phyloP scores from a whole-genome alignment of 768 basidiomycete species.

The Rhodotorula diobovata region DNA sequence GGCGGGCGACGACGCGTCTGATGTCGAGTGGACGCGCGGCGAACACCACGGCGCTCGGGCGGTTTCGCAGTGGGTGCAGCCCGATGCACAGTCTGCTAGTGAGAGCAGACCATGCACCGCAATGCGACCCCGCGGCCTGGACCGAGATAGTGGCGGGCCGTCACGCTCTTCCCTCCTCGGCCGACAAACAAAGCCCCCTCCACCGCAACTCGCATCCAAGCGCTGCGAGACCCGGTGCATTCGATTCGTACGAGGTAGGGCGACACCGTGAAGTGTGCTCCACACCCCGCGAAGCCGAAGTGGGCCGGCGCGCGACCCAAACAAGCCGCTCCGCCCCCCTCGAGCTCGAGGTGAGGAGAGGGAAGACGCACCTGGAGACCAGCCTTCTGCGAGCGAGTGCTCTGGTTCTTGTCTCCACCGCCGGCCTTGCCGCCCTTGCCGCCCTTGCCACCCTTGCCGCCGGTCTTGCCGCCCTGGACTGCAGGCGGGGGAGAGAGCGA shows the following conservation, averaged over 20 bases:
- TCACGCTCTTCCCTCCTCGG: neutral
- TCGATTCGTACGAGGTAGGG: too few relatives aligned
- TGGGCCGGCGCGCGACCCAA: neutral
- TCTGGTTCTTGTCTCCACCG: slow-evolving; percentile 47
- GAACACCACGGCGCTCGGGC: neutral
- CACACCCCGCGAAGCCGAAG: neutral
- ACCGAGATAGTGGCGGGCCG: neutral
- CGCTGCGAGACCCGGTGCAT: neutral
- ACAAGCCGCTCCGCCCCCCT: neutral
- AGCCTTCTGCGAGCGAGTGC: slow-evolving; percentile 67
- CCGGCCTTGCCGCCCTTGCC: slow-evolving; percentile 48
- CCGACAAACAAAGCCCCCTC: slow-evolving; percentile 13
- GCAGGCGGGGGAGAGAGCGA: neutral
- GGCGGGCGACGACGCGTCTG: too few relatives aligned
- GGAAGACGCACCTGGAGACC: slow-evolving; percentile 68
- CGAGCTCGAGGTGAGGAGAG: neutral
- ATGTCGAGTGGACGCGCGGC: too few relatives aligned
- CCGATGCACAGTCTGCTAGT: too few relatives aligned
- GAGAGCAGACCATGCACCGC: too few relatives aligned
- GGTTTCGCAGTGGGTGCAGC: too few relatives aligned
- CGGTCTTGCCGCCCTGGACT: slow-evolving; percentile 34
- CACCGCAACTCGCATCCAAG: neutral
- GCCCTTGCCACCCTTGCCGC: slow-evolving; percentile 48
- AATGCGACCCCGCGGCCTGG: too few relatives aligned
- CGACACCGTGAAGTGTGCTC: neutral